phyloP scores from a whole-genome alignment of 2,329 filamentous ascomycete genomes.

The Waltergamsia citrina region DNA sequence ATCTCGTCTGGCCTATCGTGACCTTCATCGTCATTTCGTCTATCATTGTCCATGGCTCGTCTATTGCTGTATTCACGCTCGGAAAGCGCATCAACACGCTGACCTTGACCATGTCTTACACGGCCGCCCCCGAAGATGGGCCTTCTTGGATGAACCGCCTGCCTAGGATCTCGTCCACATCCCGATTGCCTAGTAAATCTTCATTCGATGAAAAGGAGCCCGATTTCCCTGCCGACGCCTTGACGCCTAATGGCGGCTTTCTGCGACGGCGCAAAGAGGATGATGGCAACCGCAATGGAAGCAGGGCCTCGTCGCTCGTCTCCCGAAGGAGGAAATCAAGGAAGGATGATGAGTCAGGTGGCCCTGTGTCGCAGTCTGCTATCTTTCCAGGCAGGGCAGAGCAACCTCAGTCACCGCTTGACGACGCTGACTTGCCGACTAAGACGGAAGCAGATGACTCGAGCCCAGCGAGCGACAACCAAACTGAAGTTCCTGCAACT shows the following conservation, averaged over 20 bases:
- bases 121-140: constrained; percentile 76
- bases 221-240: constrained; percentile 55
- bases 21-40: constrained; percentile 91
- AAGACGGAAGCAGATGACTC: constrained; percentile 20
- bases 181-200: constrained; percentile 77
- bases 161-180: constrained; percentile 57
- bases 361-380: constrained; percentile 81
- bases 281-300: constrained; percentile 41
- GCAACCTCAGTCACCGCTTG: constrained; percentile 10
- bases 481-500: no score
- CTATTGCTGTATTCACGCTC: constrained; percentile 92
- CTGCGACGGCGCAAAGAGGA: constrained; percentile 78
- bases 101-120: constrained; percentile 93
- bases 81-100: constrained; percentile 98
- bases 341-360: constrained; percentile 69
- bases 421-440: not conserved
- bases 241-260: constrained; percentile 69
- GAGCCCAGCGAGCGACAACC: not conserved
- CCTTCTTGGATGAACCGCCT: constrained; percentile 93
- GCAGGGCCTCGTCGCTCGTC: constrained; percentile 50
- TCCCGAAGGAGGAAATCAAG: constrained; percentile 55
- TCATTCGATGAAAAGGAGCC: constrained; percentile 57
- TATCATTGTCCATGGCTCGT: constrained; percentile 95
- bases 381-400: constrained; percentile 63
- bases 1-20: constrained; percentile 90